These are phyloP conservation scores for Magnaporthiopsis rhizophila DNA, from an alignment of 2,329 filamentous ascomycete species.

Conservation along the genomic window DNA sequence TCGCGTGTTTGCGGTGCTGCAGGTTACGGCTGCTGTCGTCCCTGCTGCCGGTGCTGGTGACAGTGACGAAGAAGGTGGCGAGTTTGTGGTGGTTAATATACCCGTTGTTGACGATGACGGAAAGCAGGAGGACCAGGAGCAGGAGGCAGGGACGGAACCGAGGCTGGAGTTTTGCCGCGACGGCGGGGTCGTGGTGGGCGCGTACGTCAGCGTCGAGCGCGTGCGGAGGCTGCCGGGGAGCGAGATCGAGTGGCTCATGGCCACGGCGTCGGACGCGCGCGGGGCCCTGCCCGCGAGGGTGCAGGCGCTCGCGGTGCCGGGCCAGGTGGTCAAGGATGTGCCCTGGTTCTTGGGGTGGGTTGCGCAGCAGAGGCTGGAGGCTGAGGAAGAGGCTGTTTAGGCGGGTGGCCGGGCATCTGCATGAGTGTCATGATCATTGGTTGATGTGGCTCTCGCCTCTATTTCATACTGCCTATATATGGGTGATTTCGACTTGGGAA, in stretches of 20 bases:
- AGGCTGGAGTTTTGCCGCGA: slow-evolving; percentile 27
- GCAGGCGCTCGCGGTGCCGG: slow-evolving; percentile 56
- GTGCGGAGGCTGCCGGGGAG: slow-evolving; percentile 37
- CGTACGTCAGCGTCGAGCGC: slow-evolving; percentile 59
- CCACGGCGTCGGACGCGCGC: slow-evolving; percentile 62
- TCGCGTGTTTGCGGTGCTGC: slow-evolving; percentile 59
- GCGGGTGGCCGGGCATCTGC: too few relatives aligned
- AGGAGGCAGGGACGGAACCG: slow-evolving; percentile 14
- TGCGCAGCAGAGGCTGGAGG: slow-evolving; percentile 28
- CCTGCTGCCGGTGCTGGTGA: slow-evolving; percentile 18
- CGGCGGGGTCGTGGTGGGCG: slow-evolving; percentile 44
- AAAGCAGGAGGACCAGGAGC: too few relatives aligned
- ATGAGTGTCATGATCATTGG: too few relatives aligned
- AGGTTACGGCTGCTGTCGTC: slow-evolving; percentile 45
- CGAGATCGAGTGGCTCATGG: slow-evolving; percentile 72
- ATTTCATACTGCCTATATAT: too few relatives aligned
- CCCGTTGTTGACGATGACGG: slow-evolving; percentile 39
- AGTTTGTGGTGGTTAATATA: slow-evolving; percentile 52
- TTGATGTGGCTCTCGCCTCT: too few relatives aligned
- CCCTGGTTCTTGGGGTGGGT: slow-evolving; percentile 60
- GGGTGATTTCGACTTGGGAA: too few relatives aligned
- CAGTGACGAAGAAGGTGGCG: slow-evolving; percentile 23
- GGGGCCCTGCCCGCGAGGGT: slow-evolving; percentile 58
- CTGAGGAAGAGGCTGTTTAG: not conserved
- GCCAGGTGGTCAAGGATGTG: slow-evolving; percentile 62